Evolutionary conservation across 129 eudicot genomes (phyloP).

Genomic region (Flaveria bidentis): DNA sequence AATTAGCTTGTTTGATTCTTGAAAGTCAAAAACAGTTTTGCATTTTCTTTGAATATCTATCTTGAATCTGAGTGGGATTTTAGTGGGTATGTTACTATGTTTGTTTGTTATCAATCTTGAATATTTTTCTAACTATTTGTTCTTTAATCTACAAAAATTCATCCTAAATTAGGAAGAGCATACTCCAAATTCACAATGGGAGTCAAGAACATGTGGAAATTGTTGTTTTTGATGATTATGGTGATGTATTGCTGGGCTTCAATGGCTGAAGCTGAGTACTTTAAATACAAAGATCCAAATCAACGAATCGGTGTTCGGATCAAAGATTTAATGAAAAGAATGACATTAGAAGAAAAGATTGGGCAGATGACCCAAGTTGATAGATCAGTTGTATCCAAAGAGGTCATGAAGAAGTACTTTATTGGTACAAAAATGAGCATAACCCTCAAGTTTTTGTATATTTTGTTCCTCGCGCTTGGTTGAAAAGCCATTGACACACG

Average conservation of each 20-base stretch:
- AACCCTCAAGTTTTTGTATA: neutral
- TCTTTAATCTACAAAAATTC: neutral
- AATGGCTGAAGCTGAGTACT: conserved; percentile 15
- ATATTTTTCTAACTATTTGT: neutral
- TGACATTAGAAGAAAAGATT: conserved; percentile 34
- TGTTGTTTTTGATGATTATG: conserved; percentile 15
- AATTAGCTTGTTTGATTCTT: neutral
- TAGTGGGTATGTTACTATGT: too few species aligned
- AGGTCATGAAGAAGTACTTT: conserved; percentile 27
- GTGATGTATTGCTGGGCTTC: conserved; percentile 19
- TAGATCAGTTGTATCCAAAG: conserved; percentile 25
- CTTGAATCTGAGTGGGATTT: too few species aligned
- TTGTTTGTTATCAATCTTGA: neutral
- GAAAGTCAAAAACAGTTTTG: neutral
- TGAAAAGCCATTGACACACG: too few species aligned
- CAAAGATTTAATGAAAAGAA: conserved; percentile 32
- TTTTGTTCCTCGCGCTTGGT: neutral
- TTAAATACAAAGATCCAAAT: conserved; percentile 28
- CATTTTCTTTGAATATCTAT: neutral
- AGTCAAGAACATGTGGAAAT: conserved; percentile 15
- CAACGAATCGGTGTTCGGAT: conserved; percentile 24
- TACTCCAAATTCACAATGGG: conserved; percentile 12
- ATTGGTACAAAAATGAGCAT: conserved; percentile 15
- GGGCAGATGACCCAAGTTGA: conserved; percentile 33
- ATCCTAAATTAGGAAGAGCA: neutral